Evolutionary conservation across 495 filamentous ascomycete species (phyloP).

Genomic region (Penicillium antarcticum): DNA sequence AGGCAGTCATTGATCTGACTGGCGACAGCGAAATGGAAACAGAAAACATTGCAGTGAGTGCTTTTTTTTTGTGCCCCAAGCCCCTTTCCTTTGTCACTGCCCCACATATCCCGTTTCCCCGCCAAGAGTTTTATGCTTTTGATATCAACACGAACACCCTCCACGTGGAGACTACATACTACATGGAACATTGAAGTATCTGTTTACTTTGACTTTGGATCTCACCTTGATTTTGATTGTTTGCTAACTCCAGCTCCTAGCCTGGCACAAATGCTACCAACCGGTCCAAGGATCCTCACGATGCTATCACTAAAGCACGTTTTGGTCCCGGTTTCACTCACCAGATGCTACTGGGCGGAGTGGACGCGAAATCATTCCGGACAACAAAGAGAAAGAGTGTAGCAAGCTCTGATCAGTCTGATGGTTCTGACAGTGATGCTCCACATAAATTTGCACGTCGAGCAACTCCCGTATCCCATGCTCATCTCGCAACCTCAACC

Average conservation of each 20-base stretch:
- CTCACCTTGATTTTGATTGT: too few species aligned
- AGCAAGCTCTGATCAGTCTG: neutral
- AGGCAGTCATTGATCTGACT: constrained; percentile 1
- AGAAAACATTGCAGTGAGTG: neutral
- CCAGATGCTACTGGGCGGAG: neutral
- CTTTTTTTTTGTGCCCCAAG: too few species aligned
- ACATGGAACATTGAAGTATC: too few species aligned
- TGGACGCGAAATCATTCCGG: neutral
- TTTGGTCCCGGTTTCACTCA: constrained; percentile 6
- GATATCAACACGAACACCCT: neutral
- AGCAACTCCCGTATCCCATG: neutral
- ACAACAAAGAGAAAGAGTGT: neutral
- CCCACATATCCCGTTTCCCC: neutral
- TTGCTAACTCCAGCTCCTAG: too few species aligned
- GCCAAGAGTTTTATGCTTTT: neutral
- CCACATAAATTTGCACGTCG: neutral
- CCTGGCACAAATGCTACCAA: too few species aligned
- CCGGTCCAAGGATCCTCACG: too few species aligned
- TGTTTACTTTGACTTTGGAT: too few species aligned
- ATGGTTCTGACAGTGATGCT: neutral
- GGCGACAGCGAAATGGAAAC: neutral
- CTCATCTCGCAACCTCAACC: neutral
- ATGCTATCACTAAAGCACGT: neutral
- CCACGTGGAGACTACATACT: too few species aligned
- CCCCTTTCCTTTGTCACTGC: neutral